A percentile compares a stretch with the other conserved stretches of the same genome.
Conservation (phyloP, 352 stramenopile genomes). For the Halophytophthora batemanensis region DNA sequence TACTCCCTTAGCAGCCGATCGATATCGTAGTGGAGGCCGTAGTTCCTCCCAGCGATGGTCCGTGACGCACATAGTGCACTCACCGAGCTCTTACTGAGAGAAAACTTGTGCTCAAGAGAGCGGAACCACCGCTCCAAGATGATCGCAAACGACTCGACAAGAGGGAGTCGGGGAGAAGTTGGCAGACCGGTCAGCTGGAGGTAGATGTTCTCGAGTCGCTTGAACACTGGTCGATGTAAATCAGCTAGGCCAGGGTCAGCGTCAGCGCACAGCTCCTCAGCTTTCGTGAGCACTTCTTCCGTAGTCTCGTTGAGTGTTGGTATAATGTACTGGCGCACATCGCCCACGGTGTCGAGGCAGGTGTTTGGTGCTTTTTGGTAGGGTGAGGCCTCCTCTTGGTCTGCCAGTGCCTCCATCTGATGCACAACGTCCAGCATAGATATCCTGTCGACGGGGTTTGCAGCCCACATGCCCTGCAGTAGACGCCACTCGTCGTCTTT, state of each 20-base stretch:
- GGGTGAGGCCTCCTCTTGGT: too few species aligned
- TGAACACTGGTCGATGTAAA: slow-evolving; percentile 12
- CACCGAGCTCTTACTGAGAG: background rate
- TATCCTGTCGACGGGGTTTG: background rate
- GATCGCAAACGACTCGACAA: slow-evolving; percentile 13
- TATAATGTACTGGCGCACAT: slow-evolving; percentile 11
- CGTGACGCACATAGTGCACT: slow-evolving; percentile 8
- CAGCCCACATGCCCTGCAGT: background rate
- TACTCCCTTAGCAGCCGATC: slow-evolving; percentile 7
- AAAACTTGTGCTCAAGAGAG: slow-evolving; percentile 5
- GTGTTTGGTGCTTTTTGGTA: too few species aligned
- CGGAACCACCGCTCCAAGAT: slow-evolving; percentile 12
- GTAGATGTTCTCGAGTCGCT: slow-evolving; percentile 13
- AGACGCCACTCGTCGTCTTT: background rate
- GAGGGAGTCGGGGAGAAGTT: background rate
- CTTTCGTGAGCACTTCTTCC: slow-evolving; percentile 7
- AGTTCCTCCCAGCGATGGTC: slow-evolving; percentile 14
- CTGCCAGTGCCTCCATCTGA: background rate
- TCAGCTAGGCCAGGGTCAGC: background rate
- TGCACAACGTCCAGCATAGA: slow-evolving; percentile 2
- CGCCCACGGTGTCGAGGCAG: background rate
- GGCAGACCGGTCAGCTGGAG: slow-evolving; percentile 2
- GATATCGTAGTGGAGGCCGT: slow-evolving; percentile 19
- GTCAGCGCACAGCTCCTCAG: slow-evolving; percentile 5
- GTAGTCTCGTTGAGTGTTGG: slow-evolving; percentile 13